phyloP scores from a whole-genome alignment of 768 basidiomycete species.

The Hericium alpestre region DNA sequence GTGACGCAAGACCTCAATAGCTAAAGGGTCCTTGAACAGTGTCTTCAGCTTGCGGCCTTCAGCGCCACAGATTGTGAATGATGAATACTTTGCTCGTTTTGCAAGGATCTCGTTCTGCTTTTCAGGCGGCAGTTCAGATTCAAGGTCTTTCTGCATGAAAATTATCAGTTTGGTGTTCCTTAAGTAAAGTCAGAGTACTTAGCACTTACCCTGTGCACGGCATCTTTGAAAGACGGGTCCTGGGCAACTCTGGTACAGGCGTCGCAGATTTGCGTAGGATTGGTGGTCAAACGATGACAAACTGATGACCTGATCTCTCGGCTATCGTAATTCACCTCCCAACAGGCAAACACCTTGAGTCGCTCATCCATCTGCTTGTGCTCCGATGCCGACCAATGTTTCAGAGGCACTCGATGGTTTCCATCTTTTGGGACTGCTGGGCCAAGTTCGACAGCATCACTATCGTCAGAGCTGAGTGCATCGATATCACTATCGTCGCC shows the following conservation, averaged over 20 bases:
- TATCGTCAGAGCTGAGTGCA: neutral
- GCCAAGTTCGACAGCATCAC: neutral
- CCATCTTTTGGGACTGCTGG: neutral
- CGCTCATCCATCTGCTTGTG: neutral
- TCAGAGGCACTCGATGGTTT: neutral
- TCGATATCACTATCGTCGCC: no score
- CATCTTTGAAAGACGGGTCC: neutral
- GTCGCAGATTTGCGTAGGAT: neutral
- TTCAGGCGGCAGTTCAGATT: neutral
- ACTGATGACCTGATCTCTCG: neutral
- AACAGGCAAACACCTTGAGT: neutral
- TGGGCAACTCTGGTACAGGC: neutral
- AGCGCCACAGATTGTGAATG: neutral
- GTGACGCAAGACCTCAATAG: slow-evolving; percentile 4
- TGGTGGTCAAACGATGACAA: neutral
- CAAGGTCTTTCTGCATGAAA: no score
- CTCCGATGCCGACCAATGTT: neutral
- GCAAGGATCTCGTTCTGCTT: slow-evolving; percentile 1
- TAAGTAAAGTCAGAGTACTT: no score
- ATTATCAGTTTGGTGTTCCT: no score
- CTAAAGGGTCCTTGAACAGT: slow-evolving; percentile 10
- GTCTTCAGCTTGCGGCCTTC: slow-evolving; percentile 10
- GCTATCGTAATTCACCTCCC: neutral
- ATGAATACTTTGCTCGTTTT: slow-evolving; percentile 2
- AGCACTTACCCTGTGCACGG: neutral